These are phyloP conservation scores for Lojkania enalia DNA, from an alignment of 2,329 filamentous ascomycete species.

Conservation along the genomic window DNA sequence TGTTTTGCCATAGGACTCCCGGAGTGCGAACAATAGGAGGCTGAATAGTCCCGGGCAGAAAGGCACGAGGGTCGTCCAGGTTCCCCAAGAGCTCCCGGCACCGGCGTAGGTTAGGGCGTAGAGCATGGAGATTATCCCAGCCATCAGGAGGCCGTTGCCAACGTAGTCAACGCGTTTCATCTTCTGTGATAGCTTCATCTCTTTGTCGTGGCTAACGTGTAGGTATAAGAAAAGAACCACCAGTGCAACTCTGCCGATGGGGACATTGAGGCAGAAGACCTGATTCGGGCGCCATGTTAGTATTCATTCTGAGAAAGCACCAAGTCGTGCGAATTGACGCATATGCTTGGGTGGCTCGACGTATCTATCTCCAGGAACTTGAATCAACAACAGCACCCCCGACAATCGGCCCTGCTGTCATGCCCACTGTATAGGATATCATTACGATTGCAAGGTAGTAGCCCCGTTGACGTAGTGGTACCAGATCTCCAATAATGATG, in stretches of 20 bases:
- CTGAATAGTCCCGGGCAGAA: conserved; percentile 48
- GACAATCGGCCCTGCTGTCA: conserved; percentile 19
- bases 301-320: too few relatives aligned
- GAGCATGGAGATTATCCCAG: conserved; percentile 42
- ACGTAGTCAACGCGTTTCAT: conserved; percentile 40
- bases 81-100: conserved; percentile 45
- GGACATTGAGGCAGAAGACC: conserved; percentile 45
- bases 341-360: too few relatives aligned
- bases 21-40: conserved; percentile 34
- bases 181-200: background rate
- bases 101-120: conserved; percentile 50
- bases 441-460: conserved; percentile 33
- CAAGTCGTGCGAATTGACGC: too few relatives aligned
- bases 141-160: conserved; percentile 48
- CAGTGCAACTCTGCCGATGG: conserved; percentile 23
- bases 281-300: conserved; percentile 51
- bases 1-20: too few relatives aligned
- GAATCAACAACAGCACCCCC: conserved; percentile 21
- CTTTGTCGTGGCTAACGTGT: conserved; percentile 38
- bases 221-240: conserved; percentile 23
- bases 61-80: conserved; percentile 45
- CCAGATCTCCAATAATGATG: conserved; percentile 54
- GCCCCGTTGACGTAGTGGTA: conserved; percentile 51
- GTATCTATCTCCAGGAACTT: too few relatives aligned
- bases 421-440: conserved; percentile 9